phyloP scores from a whole-genome alignment of 129 eudicot genomes.

The Flaveria trinervia region DNA sequence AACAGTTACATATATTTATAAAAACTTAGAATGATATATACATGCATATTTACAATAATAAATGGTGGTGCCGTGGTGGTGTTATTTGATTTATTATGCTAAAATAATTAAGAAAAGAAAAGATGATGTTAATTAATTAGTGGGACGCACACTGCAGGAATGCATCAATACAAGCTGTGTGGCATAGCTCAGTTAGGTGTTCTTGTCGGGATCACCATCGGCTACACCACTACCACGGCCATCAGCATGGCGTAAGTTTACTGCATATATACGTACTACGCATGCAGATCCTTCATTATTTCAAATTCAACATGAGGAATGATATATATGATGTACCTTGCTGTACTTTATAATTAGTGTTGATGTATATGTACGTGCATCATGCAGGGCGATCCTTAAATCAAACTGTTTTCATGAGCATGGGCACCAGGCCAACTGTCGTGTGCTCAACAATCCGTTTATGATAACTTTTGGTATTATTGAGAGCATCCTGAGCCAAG shows the following conservation, averaged over 20 bases:
- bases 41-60: too few relatives aligned
- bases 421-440: slow-evolving; percentile 60
- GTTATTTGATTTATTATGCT: too few relatives aligned
- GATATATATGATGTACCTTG: too few relatives aligned
- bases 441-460: slow-evolving; percentile 35
- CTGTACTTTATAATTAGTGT: too few relatives aligned
- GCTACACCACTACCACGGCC: slow-evolving; percentile 77
- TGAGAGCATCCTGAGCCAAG: slow-evolving; percentile 61
- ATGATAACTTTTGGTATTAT: slow-evolving; percentile 58
- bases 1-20: too few relatives aligned
- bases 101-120: too few relatives aligned
- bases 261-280: too few relatives aligned
- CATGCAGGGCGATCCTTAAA: slow-evolving; percentile 54
- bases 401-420: slow-evolving; percentile 63
- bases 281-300: background rate
- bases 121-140: too few relatives aligned
- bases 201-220: slow-evolving; percentile 56
- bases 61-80: too few relatives aligned
- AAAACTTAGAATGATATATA: too few relatives aligned
- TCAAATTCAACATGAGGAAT: too few relatives aligned
- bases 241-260: slow-evolving; percentile 79
- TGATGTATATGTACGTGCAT: background rate
- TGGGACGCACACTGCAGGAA: slow-evolving; percentile 39
- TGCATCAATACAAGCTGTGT: slow-evolving; percentile 45
- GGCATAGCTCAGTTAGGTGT: slow-evolving; percentile 60